Base-by-base conservation (phyloP, 1,284 basidiomycete genomes). In the Trichosporon faecale region DNA sequence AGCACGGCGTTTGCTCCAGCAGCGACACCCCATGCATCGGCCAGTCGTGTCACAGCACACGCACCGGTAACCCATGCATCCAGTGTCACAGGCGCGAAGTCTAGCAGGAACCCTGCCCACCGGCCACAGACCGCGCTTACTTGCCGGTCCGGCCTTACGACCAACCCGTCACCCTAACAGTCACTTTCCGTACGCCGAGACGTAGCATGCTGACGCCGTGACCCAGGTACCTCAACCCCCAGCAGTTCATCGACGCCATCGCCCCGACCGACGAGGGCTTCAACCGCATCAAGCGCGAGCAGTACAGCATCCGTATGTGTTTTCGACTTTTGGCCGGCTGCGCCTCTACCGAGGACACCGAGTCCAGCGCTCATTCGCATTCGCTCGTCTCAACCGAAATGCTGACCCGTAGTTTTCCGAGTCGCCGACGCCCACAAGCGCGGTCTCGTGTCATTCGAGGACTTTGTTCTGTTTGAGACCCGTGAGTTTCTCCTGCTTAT, bases 391-490 rank as follows among this genome's bases (percentile, higher is more conserved):
- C 35, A 37, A 37, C 55, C 60, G 64, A 57, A 29, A n/a, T 14
- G 67, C 76, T 75, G 69, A 78, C 68, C 64, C 68, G 67, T 57
- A 84, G 83, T 98, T 72, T 98, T 97, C 86, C 89, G 90, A 66
- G 93, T 98, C 65, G 95, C 95, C 64, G 95, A 97, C 84, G 85
- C 87, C 57, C 88, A 88, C 60, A 88, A 89, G 78, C 88, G 90
- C 55, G 92, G 92, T 31, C 85, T 91, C 57, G 88, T 98, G 63
- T 93, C 93, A 63, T 96, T 93, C 90, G 93, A 96, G 76, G 95
- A 98, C 83, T 98, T 95, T 79, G 90, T 91, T 23, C 90, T 95
- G 72, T 98, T 98, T 79, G 91, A 97, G 85, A 94, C 93, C 18
- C 85, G 76, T 78, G 71, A 71, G 80, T 82, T 14, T 37, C 14